Evolutionary conservation across 2,329 filamentous ascomycete species (phyloP), one percentile per base, ranked within the genome.

Genomic region (Cladobotryum protrusum): DNA sequence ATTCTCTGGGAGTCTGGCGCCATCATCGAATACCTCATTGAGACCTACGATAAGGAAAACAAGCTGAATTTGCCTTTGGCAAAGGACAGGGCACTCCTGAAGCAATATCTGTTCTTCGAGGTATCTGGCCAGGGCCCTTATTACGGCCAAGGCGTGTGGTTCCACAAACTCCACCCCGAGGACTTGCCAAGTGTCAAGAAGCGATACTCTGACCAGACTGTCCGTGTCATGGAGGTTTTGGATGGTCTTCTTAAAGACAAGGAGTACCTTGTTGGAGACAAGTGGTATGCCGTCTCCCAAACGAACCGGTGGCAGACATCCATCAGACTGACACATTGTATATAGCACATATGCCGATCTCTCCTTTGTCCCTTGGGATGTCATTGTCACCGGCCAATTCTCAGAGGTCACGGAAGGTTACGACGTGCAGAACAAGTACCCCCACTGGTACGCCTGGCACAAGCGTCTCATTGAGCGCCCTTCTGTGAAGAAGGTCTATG

Each of bases 41-140:
- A 62, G 32, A 62, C 47, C 7, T 64, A 65, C 52, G 60, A 66
- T 54, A 57, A 54, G 36, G 56, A 56, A 14, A 40, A 47, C 39
- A 65, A 59, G 56, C 45, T 68, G 36, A 61, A 55, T 4, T 56
- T 57, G 40, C 47, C 53, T n/a, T 52, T 51, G 5, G 49, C 47
- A 15, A 50, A 52, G n/a, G 65, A 68, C 24, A 63, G 62, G 47
- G 65, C 59, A 54, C 52, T 53, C 3, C 48, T 62, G 41, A 66
- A 65, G 55, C 66, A 70, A 56, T 69, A 61, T 52, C 57, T 69
- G 11, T 58, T 64, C 56, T 69, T 70, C 51, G 68, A 71, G 45
- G 63, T 63, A 54, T 69, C 65, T 14, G 68, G 68, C 13, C 68
- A 63, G 56, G 68, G 68, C 1, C 69, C 68, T 2, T 71, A 71